Evolutionary conservation across 805 yeast genomes (phyloP), one percentile per base, ranked within the genome.

Genomic region (Wickerhamomyces sydowiorum): DNA sequence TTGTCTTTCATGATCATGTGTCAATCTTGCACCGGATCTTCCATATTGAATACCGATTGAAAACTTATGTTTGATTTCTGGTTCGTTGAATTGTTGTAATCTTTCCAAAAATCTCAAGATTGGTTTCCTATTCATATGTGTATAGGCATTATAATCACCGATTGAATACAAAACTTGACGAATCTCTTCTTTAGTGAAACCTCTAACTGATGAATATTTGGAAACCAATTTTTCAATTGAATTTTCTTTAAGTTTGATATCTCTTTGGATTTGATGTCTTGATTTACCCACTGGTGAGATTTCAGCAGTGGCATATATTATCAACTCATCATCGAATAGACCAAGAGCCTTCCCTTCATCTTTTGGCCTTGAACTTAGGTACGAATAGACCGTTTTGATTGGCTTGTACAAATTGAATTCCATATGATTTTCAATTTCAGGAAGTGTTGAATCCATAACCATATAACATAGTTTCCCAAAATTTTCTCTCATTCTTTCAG

Each of bases 381-480:
- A 74, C 2, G 67, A 48, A 36, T 72, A 56, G 1, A 85, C 83
- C 0, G 91, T 85, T 45, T 73, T 69, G 40, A 86, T 73, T 0
- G 93, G 91, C 53, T 75, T 79, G 62, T 79, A 82, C 2, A 85
- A 64, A 59, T 85, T 87, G 59, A 85, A 86, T 46, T 81, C 91
- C 81, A 85, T 74, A 39, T 78, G 79, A 14, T 74, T 77, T 49
- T 73, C 75, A 45, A 85, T 75, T 50, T 84, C 88, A 0, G 88
- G 84, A 23, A 82, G 61, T 37, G 86, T 66, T 2, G 93, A 85
- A 60, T 85, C 95, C 93, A 86, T 85, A 29, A 84, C 79, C 85
- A 85, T 86, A 60, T 85, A 85, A 64, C 86, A 81, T 43, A 86
- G 65, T 53, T 85, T 84, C 36, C 95, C 95, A 59, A 79, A 86